Conservation (phyloP, 2,329 filamentous ascomycete species). For the Meredithiella fracta region DNA sequence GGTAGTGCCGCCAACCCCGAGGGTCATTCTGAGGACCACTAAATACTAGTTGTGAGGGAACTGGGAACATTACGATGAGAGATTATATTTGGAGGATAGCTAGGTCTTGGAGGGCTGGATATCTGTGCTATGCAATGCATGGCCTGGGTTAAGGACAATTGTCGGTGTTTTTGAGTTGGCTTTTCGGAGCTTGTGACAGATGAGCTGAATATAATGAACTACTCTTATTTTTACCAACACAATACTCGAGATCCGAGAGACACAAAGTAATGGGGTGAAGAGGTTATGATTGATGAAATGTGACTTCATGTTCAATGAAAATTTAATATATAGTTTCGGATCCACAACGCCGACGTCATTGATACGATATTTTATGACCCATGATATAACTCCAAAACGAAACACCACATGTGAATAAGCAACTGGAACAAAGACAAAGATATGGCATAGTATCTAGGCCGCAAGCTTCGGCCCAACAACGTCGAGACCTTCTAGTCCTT, state of each 20-base stretch:
- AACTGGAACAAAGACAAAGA: slow-evolving; percentile 3
- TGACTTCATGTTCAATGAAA: slow-evolving; percentile 1
- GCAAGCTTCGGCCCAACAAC: slow-evolving; percentile 78
- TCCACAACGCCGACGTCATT: slow-evolving; percentile 26
- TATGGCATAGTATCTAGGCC: slow-evolving; percentile 27
- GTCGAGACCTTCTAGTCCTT: slow-evolving; percentile 81
- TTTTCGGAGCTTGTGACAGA: not conserved
- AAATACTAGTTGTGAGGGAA: slow-evolving; percentile 14
- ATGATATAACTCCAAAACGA: slow-evolving; percentile 9
- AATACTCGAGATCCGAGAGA: not conserved
- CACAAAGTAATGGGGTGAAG: not conserved
- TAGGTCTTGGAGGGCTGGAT: not conserved
- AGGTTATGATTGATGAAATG: not conserved
- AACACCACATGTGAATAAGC: slow-evolving; percentile 5
- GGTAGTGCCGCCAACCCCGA: slow-evolving; percentile 20
- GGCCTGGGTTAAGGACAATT: not conserved
- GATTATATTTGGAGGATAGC: not conserved
- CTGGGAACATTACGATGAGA: not conserved
- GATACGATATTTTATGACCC: slow-evolving; percentile 24
- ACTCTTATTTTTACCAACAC: slow-evolving; percentile 1
- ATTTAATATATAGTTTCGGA: slow-evolving; percentile 17
- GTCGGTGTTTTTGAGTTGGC: not conserved
- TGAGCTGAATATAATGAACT: slow-evolving; percentile 8
- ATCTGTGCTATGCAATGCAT: not conserved
- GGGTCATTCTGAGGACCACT: slow-evolving; percentile 23